Percentiles rank a stretch among this genome's conserved stretches.
Conservation (phyloP, 2,329 filamentous ascomycete genomes). For the Ceratocystiopsis minuta region DNA sequence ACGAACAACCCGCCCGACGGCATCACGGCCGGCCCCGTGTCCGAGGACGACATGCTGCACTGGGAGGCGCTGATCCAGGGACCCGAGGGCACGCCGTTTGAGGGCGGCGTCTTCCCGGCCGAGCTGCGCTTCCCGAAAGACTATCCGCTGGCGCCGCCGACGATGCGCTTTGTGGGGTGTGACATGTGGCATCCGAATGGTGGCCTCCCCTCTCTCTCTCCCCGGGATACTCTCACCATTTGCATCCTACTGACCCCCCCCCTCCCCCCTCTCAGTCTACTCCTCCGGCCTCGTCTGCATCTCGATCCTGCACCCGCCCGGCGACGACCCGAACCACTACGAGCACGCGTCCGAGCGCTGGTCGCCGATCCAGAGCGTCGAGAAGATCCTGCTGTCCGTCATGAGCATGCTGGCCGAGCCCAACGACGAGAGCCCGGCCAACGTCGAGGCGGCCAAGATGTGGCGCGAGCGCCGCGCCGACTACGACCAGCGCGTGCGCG, state of each 20-base stretch:
- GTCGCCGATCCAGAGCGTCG: conserved; percentile 91
- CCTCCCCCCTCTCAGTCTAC: conserved; percentile 57
- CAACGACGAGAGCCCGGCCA: conserved; percentile 91
- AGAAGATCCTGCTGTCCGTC: conserved; percentile 91
- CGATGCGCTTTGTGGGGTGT: conserved; percentile 75
- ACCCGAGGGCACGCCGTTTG: conserved; percentile 87
- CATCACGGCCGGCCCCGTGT: conserved; percentile 84
- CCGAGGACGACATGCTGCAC: conserved; percentile 83
- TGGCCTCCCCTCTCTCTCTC: conserved; percentile 19
- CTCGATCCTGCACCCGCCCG: conserved; percentile 90
- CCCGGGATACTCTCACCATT: background rate
- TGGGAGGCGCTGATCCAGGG: conserved; percentile 97
- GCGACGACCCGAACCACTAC: conserved; percentile 96
- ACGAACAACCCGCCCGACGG: conserved; percentile 93
- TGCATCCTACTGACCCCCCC: background rate
- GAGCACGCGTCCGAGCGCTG: conserved; percentile 90
- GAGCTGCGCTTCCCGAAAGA: conserved; percentile 91
- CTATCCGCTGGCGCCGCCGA: conserved; percentile 89
- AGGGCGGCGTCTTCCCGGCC: conserved; percentile 87
- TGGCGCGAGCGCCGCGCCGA: conserved; percentile 72
- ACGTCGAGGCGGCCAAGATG: conserved; percentile 91
- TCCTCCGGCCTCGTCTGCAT: conserved; percentile 86
- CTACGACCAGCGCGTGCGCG: conserved; percentile 74
- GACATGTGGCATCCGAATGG: conserved; percentile 96
- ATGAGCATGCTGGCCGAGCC: conserved; percentile 98